Conservation (phyloP, 345 rosid species). For the Toxicodendron radicans region DNA sequence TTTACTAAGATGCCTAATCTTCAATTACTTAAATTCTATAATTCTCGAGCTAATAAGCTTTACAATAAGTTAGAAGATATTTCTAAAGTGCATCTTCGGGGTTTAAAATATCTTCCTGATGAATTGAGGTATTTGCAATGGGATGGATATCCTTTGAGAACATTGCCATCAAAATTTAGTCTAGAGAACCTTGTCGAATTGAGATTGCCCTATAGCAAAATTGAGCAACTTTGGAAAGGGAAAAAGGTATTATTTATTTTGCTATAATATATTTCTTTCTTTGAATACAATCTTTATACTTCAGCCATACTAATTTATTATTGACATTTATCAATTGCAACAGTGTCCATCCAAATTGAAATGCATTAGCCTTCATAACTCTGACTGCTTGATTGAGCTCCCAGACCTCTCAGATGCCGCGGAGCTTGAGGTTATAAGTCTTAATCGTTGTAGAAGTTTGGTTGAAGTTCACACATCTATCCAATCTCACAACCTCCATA, state of each 20-base stretch:
- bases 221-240: conserved; percentile 5
- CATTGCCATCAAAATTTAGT: too few relatives aligned
- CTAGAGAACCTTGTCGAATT: background rate
- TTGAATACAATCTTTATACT: background rate
- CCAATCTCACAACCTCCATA: background rate
- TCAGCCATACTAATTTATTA: background rate
- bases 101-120: too few relatives aligned
- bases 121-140: too few relatives aligned
- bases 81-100: too few relatives aligned
- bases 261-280: background rate
- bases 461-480: background rate
- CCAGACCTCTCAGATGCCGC: background rate
- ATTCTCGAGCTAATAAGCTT: too few relatives aligned
- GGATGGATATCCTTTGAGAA: too few relatives aligned
- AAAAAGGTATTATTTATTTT: background rate
- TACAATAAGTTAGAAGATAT: too few relatives aligned
- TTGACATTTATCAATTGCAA: background rate
- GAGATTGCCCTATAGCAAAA: background rate
- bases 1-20: too few relatives aligned
- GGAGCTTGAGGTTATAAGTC: background rate
- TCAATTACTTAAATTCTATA: too few relatives aligned
- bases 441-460: background rate
- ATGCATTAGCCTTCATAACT: background rate
- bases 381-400: background rate
- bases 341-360: background rate